Percentiles rank a stretch among this genome's conserved stretches.
Conservation (phyloP, 805 yeast genomes). For the Suhomyces xylopsoci region DNA sequence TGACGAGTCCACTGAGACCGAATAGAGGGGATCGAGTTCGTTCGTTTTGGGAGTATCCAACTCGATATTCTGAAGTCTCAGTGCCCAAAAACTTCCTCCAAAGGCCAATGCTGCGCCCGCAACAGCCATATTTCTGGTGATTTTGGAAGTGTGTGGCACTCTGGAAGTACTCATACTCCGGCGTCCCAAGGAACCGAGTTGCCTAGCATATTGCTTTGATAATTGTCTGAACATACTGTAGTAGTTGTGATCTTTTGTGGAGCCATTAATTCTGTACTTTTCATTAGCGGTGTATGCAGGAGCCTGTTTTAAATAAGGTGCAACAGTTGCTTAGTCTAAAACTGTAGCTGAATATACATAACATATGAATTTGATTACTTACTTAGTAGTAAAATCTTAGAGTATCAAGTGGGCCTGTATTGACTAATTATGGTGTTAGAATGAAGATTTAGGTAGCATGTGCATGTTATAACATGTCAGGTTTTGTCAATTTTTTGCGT, state of each 20-base stretch:
- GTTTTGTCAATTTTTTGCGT: too few relatives aligned
- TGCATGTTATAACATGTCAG: too few relatives aligned
- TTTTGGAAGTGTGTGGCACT: neutral
- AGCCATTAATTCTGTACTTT: neutral
- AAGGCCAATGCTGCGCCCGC: neutral
- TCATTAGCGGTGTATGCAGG: neutral
- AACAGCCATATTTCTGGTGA: neutral
- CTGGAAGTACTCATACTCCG: neutral
- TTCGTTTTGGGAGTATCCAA: constrained; percentile 7
- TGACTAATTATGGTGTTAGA: too few relatives aligned
- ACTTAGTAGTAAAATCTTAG: too few relatives aligned
- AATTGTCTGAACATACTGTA: constrained; percentile 3
- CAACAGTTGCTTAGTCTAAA: neutral
- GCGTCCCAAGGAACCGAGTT: neutral
- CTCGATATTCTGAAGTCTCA: neutral
- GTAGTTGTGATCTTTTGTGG: neutral
- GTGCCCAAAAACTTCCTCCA: constrained; percentile 1
- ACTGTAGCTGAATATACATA: too few relatives aligned
- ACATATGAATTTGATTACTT: too few relatives aligned
- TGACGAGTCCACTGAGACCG: constrained; percentile 47
- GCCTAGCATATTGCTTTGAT: constrained; percentile 1
- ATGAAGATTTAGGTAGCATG: too few relatives aligned
- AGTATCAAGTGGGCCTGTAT: too few relatives aligned
- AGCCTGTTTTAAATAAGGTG: neutral
- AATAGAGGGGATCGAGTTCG: constrained; percentile 11